Evolutionary conservation across 1,139 yeast species (phyloP), one percentile per base, ranked within the genome.

Genomic region (Taphrina populina): DNA sequence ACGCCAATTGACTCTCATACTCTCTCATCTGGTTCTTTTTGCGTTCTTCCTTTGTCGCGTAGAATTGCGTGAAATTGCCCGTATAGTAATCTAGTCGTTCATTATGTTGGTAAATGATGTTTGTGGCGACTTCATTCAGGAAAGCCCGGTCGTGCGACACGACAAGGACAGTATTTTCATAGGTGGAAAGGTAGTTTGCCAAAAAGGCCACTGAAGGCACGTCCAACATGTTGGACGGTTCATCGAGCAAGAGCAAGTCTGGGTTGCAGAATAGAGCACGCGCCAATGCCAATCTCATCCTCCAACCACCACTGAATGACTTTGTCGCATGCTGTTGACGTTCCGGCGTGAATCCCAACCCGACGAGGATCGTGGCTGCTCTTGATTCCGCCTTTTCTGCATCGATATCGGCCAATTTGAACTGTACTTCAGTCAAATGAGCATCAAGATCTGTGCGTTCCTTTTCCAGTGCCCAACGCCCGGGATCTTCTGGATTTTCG

Each of bases 221-320:
- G 80, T 92, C 98, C 95, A 92, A 85, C 96, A 90, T 92, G 83
- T 92, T 92, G 63, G 98, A 90, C 66, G 98, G 98, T 78, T 92
- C 98, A 80, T 92, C 98, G 63, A 92, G 77, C 67, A 92, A 75
- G 64, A 92, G 76, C 63, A 92, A 76, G 70, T 94, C 98, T 0
- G 98, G 98, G 69, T 87, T 85, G 77, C 96, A 92, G 77, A 92
- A 92, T 69, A 92, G 78, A 0, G 98, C 98, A 73, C 98, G 81
- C 2, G 98, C 98, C 61, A 92, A 78, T n/a, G 97, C 87, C 63
- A 92, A 78, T 76, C 98, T 84, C 98, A 92, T 92, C 79, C 98
- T 84, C 98, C 98, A 92, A 82, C 98, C 98, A 79, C 98, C 98
- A 56, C 96, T 88, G 70, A 92, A 92, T 30, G 92, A 79, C 64